A percentile compares a stretch with the other conserved stretches of the same genome.
Evolutionary conservation across 139 green algal species (phyloP).

Genomic region (Tetratostichococcus sp.): DNA sequence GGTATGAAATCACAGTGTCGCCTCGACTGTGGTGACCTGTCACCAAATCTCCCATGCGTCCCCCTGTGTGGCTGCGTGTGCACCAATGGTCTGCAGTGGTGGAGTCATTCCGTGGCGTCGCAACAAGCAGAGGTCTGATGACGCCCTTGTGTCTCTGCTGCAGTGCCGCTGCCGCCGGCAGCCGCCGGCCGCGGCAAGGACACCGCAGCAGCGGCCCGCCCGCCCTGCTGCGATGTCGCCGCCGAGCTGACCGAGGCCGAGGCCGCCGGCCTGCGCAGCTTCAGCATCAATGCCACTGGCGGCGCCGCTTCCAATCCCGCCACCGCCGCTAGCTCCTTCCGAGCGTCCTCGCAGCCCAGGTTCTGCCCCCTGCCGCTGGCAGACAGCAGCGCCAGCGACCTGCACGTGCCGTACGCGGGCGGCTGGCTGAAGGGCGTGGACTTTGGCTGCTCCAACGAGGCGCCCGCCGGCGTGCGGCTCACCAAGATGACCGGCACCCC

Average conservation of each 20-base stretch:
- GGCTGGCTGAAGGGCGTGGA: conserved; percentile 14
- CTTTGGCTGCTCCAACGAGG: conserved; percentile 27
- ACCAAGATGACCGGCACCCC: conserved; percentile 26
- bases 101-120: no score
- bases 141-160: no score
- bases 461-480: conserved; percentile 4
- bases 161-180: not conserved
- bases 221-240: not conserved
- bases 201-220: not conserved
- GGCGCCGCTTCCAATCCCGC: no score
- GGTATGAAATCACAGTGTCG: no score
- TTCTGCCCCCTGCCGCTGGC: not conserved
- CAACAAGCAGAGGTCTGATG: no score
- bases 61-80: no score
- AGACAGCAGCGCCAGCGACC: not conserved
- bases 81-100: no score
- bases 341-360: not conserved
- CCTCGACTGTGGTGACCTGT: no score
- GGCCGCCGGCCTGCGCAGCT: no score
- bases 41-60: no score
- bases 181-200: not conserved
- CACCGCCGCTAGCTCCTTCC: no score
- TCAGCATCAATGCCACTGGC: no score
- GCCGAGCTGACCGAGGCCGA: not conserved
- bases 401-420: not conserved